These are phyloP conservation scores for Annulohypoxylon nitens DNA, from an alignment of 495 filamentous ascomycete species.

Conservation along the genomic window DNA sequence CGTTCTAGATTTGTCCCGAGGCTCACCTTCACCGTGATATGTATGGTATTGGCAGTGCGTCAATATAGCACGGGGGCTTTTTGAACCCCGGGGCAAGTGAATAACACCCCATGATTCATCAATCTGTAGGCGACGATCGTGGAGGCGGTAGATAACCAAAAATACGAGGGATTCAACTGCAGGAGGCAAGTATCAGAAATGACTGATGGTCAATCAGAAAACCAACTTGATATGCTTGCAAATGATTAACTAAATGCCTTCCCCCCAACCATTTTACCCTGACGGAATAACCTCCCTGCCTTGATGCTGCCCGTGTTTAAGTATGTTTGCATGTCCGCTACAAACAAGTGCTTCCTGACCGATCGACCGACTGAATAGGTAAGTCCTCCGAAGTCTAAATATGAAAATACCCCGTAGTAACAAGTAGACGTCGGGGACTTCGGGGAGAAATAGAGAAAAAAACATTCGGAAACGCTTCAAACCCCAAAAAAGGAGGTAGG, in stretches of 20 bases:
- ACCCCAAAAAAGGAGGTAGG: slow-evolving; percentile 15
- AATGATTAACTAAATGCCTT: slow-evolving; percentile 3
- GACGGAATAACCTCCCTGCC: slow-evolving; percentile 1
- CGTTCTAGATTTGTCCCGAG: background rate
- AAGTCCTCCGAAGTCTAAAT: slow-evolving; percentile 1
- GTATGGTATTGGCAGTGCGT: slow-evolving; percentile 1
- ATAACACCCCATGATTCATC: slow-evolving; percentile 8
- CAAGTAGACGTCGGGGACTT: background rate
- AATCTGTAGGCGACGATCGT: slow-evolving; percentile 5
- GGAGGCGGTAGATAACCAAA: background rate
- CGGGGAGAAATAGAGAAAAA: slow-evolving; percentile 15
- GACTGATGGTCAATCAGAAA: slow-evolving; percentile 12
- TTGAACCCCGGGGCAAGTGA: slow-evolving; percentile 14
- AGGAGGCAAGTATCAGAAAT: background rate
- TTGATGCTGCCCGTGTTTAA: background rate
- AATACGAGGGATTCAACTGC: background rate
- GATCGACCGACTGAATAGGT: background rate
- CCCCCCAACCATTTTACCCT: background rate
- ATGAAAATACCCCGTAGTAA: background rate
- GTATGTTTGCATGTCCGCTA: slow-evolving; percentile 22
- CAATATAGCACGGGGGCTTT: background rate
- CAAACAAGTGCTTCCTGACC: slow-evolving; percentile 20
- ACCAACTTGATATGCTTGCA: slow-evolving; percentile 9
- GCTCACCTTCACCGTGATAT: slow-evolving; percentile 10
- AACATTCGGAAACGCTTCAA: slow-evolving; percentile 15